These are phyloP conservation scores for Tarenaya hassleriana DNA, from an alignment of 345 rosid species.

Conservation along the genomic window DNA sequence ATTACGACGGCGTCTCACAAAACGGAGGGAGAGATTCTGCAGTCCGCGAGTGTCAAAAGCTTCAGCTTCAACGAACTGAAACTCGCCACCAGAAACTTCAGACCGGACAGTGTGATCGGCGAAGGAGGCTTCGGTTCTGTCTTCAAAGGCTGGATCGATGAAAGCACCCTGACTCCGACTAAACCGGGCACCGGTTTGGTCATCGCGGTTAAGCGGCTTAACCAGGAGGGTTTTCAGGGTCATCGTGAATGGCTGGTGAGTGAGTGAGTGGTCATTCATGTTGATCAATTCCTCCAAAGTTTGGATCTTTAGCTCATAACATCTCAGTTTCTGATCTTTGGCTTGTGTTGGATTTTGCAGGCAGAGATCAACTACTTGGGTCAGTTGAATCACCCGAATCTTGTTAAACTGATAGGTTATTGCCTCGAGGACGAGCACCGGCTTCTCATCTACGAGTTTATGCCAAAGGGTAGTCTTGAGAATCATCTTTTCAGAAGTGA, in stretches of 20 bases:
- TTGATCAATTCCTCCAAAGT: slow-evolving; percentile 1
- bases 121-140: slow-evolving; percentile 98
- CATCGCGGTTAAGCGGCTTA: slow-evolving; percentile 88
- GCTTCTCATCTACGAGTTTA: slow-evolving; percentile 86
- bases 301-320: not conserved
- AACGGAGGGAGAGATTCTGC: slow-evolving; percentile 77
- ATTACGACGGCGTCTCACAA: slow-evolving; percentile 39
- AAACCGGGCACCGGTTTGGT: slow-evolving; percentile 76
- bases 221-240: slow-evolving; percentile 85
- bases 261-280: slow-evolving; percentile 15
- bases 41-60: slow-evolving; percentile 55
- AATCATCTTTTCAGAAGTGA: slow-evolving; percentile 81
- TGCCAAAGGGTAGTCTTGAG: slow-evolving; percentile 93
- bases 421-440: slow-evolving; percentile 94
- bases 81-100: slow-evolving; percentile 81
- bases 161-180: slow-evolving; percentile 53
- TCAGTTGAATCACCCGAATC: slow-evolving; percentile 71
- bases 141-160: slow-evolving; percentile 92
- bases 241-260: slow-evolving; percentile 97
- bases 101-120: slow-evolving; percentile 89
- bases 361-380: slow-evolving; percentile 89
- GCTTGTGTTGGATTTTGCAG: slow-evolving; percentile 31
- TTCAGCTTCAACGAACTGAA: slow-evolving; percentile 65
- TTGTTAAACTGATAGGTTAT: slow-evolving; percentile 79
- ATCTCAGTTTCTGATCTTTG: slow-evolving; percentile 7